These are phyloP conservation scores for Chaetomium globosum DNA, from an alignment of 2,329 filamentous ascomycete species.

Conservation along the genomic window DNA sequence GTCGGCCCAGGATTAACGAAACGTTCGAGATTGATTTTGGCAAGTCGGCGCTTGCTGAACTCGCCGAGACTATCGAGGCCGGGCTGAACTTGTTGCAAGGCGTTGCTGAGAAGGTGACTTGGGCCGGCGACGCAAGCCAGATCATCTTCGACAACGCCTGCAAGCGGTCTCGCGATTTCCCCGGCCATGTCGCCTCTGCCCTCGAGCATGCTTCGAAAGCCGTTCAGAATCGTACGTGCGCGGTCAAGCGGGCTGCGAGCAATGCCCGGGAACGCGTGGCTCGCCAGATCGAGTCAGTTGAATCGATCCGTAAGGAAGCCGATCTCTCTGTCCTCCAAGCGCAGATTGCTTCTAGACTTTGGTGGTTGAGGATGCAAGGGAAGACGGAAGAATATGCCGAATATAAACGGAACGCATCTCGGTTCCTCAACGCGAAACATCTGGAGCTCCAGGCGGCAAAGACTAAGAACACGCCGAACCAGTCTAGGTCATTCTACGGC, in stretches of 20 bases:
- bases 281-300: constrained; percentile 41
- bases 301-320: constrained; percentile 47
- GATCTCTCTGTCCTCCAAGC: constrained; percentile 54
- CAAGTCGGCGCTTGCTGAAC: constrained; percentile 49
- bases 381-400: constrained; percentile 49
- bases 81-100: constrained; percentile 46
- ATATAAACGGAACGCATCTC: constrained; percentile 53
- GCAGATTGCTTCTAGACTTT: constrained; percentile 59
- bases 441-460: constrained; percentile 21
- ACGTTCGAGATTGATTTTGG: constrained; percentile 64
- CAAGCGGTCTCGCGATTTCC: constrained; percentile 40
- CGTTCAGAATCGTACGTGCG: constrained; percentile 33
- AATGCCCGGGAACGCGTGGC: constrained; percentile 43
- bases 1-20: constrained; percentile 63
- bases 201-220: constrained; percentile 40
- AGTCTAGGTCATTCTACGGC: constrained; percentile 12
- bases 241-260: constrained; percentile 37
- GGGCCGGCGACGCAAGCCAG: constrained; percentile 42
- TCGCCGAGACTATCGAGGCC: constrained; percentile 50
- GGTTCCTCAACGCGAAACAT: constrained; percentile 41
- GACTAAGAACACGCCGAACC: constrained; percentile 12
- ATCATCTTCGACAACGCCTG: constrained; percentile 38
- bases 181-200: constrained; percentile 39
- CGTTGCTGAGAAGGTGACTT: constrained; percentile 48
- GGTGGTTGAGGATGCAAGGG: constrained; percentile 59